A percentile compares a stretch with the other conserved stretches of the same genome.
phyloP scores from a whole-genome alignment of 805 yeast genomes.

The Candida michaelii region DNA sequence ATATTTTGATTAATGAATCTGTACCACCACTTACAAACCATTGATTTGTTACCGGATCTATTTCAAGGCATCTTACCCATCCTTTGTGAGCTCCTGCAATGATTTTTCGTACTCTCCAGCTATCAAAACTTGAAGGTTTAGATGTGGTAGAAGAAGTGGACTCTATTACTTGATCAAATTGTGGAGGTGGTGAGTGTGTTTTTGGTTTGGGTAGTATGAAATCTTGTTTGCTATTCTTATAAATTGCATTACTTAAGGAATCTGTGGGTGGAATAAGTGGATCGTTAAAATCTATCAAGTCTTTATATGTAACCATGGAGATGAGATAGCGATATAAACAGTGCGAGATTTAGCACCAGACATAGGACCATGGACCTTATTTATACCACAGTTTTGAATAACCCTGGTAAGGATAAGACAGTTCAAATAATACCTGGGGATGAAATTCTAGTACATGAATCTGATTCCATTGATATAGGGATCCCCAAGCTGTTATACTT shows the following conservation, averaged over 20 bases:
- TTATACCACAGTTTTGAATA: conserved; percentile 5
- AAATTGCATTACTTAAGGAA: conserved; percentile 30
- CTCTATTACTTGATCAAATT: neutral
- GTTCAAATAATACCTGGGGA: neutral
- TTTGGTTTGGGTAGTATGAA: conserved; percentile 14
- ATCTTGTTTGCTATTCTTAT: conserved; percentile 28
- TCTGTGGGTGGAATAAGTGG: conserved; percentile 28
- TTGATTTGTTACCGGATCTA: conserved; percentile 78
- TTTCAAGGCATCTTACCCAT: conserved; percentile 80
- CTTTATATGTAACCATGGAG: conserved; percentile 9
- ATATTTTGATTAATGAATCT: conserved; percentile 84
- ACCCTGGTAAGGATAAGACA: neutral
- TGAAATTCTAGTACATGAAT: conserved; percentile 8
- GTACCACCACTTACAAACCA: conserved; percentile 93
- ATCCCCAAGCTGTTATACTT: conserved; percentile 30
- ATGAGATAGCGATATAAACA: neutral
- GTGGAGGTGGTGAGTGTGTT: neutral
- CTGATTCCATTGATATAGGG: conserved; percentile 29
- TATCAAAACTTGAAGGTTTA: neutral
- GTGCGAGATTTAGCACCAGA: too few species aligned
- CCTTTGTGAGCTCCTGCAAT: conserved; percentile 86
- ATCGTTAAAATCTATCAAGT: conserved; percentile 12
- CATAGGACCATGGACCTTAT: neutral
- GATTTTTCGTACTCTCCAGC: conserved; percentile 61
- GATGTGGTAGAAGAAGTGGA: neutral